Evolutionary conservation across 768 basidiomycete genomes (phyloP).

Genomic region (Scleroderma citrinum): DNA sequence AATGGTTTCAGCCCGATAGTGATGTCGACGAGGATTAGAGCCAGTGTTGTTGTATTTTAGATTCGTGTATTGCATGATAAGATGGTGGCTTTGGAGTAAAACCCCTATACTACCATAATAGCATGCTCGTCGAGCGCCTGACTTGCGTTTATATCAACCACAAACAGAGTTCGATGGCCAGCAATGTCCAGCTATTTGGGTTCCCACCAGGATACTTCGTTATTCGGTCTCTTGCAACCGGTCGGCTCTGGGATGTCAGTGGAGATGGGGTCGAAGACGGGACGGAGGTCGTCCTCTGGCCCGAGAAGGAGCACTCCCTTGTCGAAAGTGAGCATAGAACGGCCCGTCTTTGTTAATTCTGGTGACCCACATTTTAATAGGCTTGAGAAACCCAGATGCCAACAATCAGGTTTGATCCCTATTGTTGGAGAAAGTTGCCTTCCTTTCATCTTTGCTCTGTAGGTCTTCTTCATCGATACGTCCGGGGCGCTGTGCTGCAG

Average conservation of each 20-base stretch:
- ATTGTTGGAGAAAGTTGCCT: neutral
- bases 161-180: conserved; percentile 4
- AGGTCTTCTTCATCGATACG: conserved; percentile 84
- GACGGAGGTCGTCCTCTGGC: conserved; percentile 54
- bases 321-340: conserved; percentile 58
- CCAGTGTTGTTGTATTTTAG: neutral
- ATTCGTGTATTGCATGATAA: neutral
- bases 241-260: conserved; percentile 32
- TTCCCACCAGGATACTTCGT: conserved; percentile 38
- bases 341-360: neutral
- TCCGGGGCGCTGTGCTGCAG: conserved; percentile 73
- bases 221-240: conserved; percentile 32
- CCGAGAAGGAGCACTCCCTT: conserved; percentile 67
- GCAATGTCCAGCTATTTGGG: conserved; percentile 23
- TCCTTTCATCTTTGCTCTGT: neutral
- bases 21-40: conserved; percentile 14
- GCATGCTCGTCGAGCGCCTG: too few species aligned
- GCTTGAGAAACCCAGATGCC: conserved; percentile 57
- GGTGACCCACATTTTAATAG: conserved; percentile 29
- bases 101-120: neutral
- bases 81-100: neutral
- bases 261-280: conserved; percentile 32
- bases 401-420: conserved; percentile 60
- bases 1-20: conserved; percentile 21
- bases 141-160: too few species aligned